Evolutionary conservation across 768 basidiomycete species (phyloP).

Genomic region (Myochromella boudieri): DNA sequence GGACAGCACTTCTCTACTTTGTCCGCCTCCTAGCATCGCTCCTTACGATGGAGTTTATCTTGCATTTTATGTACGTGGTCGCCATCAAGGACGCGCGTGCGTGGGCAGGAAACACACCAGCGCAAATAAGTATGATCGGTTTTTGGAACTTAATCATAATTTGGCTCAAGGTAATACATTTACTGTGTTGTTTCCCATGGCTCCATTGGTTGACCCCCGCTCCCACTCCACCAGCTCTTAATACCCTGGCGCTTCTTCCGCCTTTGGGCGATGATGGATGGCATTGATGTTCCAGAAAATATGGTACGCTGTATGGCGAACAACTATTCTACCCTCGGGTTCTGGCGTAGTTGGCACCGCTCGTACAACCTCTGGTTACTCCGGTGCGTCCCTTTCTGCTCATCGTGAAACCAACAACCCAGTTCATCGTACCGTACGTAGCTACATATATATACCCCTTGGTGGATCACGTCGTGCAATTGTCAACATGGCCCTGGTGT

Average conservation of each 20-base stretch:
- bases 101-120: constrained; percentile 77
- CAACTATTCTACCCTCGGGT: constrained; percentile 90
- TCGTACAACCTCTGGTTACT: constrained; percentile 96
- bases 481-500: constrained; percentile 74
- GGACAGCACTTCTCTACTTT: constrained; percentile 52
- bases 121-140: constrained; percentile 87
- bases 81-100: constrained; percentile 90
- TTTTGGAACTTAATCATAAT: constrained; percentile 97
- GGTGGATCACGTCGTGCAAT: constrained; percentile 63
- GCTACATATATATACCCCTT: constrained; percentile 93
- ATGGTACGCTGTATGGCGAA: constrained; percentile 99
- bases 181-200: neutral
- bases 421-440: constrained; percentile 26
- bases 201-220: neutral
- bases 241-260: constrained; percentile 98
- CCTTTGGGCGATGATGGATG: constrained; percentile 86
- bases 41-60: constrained; percentile 85
- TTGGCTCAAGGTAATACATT: constrained; percentile 80
- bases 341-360: constrained; percentile 97
- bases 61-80: constrained; percentile 96
- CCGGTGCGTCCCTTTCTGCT: constrained; percentile 45
- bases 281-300: constrained; percentile 94
- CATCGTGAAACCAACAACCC: neutral
- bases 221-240: constrained; percentile 58
- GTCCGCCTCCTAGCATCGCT: constrained; percentile 70